Evolutionary conservation across 306 rosid genomes (phyloP).

Genomic region (Lathyrus sativus): DNA sequence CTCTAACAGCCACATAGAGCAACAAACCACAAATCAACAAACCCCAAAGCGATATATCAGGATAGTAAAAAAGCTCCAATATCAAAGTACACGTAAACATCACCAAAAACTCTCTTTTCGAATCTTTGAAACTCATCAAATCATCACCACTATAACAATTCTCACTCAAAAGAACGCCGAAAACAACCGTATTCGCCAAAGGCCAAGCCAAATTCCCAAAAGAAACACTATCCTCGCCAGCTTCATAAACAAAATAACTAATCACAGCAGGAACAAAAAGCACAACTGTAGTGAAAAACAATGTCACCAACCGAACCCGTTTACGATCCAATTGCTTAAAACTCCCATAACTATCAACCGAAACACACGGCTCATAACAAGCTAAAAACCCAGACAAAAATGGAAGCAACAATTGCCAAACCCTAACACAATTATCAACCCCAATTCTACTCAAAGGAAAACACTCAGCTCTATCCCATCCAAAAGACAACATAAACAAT

Average conservation of each 20-base stretch:
- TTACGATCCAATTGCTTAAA: slow-evolving; percentile 65
- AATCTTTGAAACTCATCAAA: slow-evolving; percentile 54
- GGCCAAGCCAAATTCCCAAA: slow-evolving; percentile 71
- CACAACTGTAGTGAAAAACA: slow-evolving; percentile 71
- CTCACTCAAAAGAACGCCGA: slow-evolving; percentile 80
- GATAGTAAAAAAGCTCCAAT: slow-evolving; percentile 76
- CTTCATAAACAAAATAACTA: slow-evolving; percentile 57
- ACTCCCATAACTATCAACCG: slow-evolving; percentile 55
- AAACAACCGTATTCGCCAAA: slow-evolving; percentile 74
- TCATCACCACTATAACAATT: slow-evolving; percentile 56
- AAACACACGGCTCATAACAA: slow-evolving; percentile 56
- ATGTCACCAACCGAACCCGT: slow-evolving; percentile 61
- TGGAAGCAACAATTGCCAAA: slow-evolving; percentile 87
- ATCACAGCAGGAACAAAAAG: slow-evolving; percentile 78
- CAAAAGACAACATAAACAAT: slow-evolving; percentile 60
- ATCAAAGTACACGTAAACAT: slow-evolving; percentile 71
- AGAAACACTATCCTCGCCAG: slow-evolving; percentile 48
- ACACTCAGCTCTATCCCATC: slow-evolving; percentile 83
- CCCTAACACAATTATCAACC: slow-evolving; percentile 53
- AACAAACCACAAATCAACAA: slow-evolving; percentile 73
- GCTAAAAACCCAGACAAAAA: slow-evolving; percentile 77
- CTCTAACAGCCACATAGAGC: slow-evolving; percentile 75
- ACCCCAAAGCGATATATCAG: slow-evolving; percentile 91
- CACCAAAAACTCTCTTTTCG: slow-evolving; percentile 65
- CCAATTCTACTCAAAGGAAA: slow-evolving; percentile 61